Base-by-base conservation (phyloP, 2,329 filamentous ascomycete species). In the Aquanectria penicillioides region DNA sequence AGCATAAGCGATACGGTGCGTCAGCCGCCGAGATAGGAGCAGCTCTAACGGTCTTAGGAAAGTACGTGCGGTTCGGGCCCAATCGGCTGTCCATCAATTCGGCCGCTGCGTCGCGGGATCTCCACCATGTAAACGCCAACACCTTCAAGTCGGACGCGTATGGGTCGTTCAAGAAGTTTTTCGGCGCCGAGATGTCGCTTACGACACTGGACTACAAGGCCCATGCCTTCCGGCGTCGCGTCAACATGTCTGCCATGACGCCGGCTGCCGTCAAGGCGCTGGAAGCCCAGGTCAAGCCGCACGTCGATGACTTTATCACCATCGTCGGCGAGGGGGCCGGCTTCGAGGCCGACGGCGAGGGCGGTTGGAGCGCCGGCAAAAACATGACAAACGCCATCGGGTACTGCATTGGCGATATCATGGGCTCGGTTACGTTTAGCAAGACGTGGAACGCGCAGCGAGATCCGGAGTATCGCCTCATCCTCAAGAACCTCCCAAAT, bases 181-280 rank as follows among this genome's bases (percentile, higher is more conserved):
- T 46, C 28, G 41, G 41, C 3, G 41, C 41, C 12, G 41, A 46
- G 15, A 46, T 46, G 41, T 46, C 41, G 2, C 15, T 46, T 18
- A 46, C 41, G 17, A 46, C 41, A 6, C 12, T 46, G 12, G 41
- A 46, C 13, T 28, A 46, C 28, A 46, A 46, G 28, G 41, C 41
- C 1, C 41, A 46, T 15, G 41, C 41, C 6, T 46, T 46, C 41
- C 41, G 41, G n/a, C 17, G 41, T 3, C 41, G 41, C 10, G 41
- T 46, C 17, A 46, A 46, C 25, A 46, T 46, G 41, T 46, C 41
- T 15, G 41, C 41, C 41, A 46, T 46, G 41, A 46, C 41, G 6
- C 41, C 41, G 5, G 41, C 41, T 11, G 41, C 41, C 7, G 41
- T 46, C 17, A 46, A 28, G 12, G 41, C 17, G 4, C 41, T 46